phyloP scores from a whole-genome alignment of 805 yeast species.

The Naumovozyma dairenensis region DNA sequence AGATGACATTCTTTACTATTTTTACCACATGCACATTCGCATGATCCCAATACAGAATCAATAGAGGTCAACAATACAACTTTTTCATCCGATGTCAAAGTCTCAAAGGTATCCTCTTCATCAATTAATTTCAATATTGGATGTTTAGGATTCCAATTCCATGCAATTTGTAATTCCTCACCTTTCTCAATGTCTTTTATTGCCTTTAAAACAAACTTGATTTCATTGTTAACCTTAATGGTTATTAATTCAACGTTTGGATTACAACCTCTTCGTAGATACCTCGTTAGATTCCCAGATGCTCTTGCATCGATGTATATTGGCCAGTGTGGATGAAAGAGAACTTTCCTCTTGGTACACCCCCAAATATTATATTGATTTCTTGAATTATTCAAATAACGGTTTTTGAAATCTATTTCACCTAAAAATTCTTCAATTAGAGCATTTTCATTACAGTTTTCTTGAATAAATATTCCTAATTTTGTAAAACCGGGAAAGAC shows the following conservation, averaged over 20 bases:
- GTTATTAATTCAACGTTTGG: conserved; percentile 65
- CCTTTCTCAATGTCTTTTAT: conserved; percentile 46
- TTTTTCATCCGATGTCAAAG: conserved; percentile 43
- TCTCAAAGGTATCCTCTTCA: conserved; percentile 41
- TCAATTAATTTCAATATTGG: conserved; percentile 52
- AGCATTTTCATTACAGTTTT: conserved; percentile 36
- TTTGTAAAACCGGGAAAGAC: conserved; percentile 71
- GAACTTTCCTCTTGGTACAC: conserved; percentile 50
- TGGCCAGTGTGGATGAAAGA: conserved; percentile 46
- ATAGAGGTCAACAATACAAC: conserved; percentile 48
- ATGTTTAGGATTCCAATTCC: conserved; percentile 83
- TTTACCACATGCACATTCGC: conserved; percentile 49
- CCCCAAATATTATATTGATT: conserved; percentile 77
- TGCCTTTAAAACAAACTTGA: conserved; percentile 52
- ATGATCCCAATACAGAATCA: conserved; percentile 50
- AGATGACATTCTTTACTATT: conserved; percentile 45
- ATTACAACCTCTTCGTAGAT: conserved; percentile 62
- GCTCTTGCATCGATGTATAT: conserved; percentile 71
- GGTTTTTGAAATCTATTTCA: conserved; percentile 52
- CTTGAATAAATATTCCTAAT: conserved; percentile 47
- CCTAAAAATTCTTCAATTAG: conserved; percentile 61
- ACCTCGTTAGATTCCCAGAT: conserved; percentile 75
- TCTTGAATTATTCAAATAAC: conserved; percentile 52
- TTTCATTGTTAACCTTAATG: conserved; percentile 26
- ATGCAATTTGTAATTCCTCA: conserved; percentile 64